phyloP scores from a whole-genome alignment of 108 stramenopile genomes.

The Cyclotella sp. region DNA sequence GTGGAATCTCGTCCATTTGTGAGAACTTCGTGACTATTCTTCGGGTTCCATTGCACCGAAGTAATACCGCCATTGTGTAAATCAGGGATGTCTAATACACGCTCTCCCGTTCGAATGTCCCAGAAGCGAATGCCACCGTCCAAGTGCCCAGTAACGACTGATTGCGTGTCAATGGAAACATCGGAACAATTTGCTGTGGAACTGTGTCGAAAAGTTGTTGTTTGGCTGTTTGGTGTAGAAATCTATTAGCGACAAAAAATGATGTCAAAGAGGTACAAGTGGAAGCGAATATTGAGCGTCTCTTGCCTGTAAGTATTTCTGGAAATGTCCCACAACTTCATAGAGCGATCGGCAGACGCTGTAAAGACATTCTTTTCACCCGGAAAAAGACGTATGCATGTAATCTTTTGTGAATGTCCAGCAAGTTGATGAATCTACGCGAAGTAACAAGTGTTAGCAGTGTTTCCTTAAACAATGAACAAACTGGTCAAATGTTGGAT shows the following conservation, averaged over 20 bases:
- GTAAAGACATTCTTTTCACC: constrained; percentile 75
- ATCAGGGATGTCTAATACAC: constrained; percentile 60
- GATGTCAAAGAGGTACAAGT: not conserved
- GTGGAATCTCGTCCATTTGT: constrained; percentile 81
- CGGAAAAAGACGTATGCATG: constrained; percentile 72
- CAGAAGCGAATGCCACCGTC: constrained; percentile 83
- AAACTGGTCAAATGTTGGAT: not conserved
- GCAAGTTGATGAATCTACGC: constrained; percentile 80
- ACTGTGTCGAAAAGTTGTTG: constrained; percentile 71
- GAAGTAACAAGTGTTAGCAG: not conserved
- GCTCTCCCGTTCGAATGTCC: constrained; percentile 72
- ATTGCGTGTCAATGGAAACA: constrained; percentile 50
- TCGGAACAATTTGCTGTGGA: constrained; percentile 79
- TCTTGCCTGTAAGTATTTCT: constrained; percentile 67
- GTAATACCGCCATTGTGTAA: constrained; percentile 78
- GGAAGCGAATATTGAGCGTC: not conserved
- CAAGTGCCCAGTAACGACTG: constrained; percentile 73
- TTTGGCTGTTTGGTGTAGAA: constrained; percentile 45
- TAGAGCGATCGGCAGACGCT: constrained; percentile 80
- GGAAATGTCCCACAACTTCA: constrained; percentile 87
- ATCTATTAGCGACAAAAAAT: not conserved
- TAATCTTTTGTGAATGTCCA: constrained; percentile 84
- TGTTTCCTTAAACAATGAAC: not conserved
- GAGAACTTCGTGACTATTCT: constrained; percentile 59
- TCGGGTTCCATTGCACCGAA: constrained; percentile 79